phyloP scores from a whole-genome alignment of 352 stramenopile species.

The Pythium biforme region DNA sequence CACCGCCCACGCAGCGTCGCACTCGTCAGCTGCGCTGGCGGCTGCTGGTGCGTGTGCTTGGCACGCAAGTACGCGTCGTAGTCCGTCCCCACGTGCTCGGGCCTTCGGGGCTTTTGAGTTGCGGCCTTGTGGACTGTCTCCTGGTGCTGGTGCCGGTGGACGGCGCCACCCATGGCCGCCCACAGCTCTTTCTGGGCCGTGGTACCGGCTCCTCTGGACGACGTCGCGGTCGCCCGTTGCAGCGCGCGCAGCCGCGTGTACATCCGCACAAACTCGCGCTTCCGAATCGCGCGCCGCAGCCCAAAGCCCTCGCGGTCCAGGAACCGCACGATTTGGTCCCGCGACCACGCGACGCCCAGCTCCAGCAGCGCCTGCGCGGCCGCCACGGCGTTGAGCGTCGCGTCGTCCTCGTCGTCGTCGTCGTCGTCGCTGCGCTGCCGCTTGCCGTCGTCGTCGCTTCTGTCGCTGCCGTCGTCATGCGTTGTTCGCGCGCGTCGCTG shows the following conservation, averaged over 20 bases:
- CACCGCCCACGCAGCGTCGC: too few species aligned
- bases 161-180: conserved; percentile 7
- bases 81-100: conserved; percentile 35
- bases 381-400: conserved; percentile 34
- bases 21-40: neutral
- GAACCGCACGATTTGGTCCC: conserved; percentile 58
- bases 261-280: conserved; percentile 39
- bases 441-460: conserved; percentile 33
- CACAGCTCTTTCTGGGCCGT: conserved; percentile 24
- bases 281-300: conserved; percentile 31
- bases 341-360: conserved; percentile 55
- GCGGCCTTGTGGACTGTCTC: too few species aligned
- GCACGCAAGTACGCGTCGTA: conserved; percentile 44
- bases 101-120: conserved; percentile 2
- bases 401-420: conserved; percentile 11
- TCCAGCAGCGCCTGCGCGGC: conserved; percentile 71
- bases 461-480: neutral
- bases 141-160: neutral
- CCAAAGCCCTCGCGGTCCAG: conserved; percentile 49
- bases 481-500: neutral
- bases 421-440: conserved; percentile 33
- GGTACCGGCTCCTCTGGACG: neutral
- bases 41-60: conserved; percentile 2
- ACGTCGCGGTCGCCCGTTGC: conserved; percentile 1
- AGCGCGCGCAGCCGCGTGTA: conserved; percentile 44